Base-by-base conservation (phyloP, 192 early-diverging fungal genomes). In the Backusella macrospora region DNA sequence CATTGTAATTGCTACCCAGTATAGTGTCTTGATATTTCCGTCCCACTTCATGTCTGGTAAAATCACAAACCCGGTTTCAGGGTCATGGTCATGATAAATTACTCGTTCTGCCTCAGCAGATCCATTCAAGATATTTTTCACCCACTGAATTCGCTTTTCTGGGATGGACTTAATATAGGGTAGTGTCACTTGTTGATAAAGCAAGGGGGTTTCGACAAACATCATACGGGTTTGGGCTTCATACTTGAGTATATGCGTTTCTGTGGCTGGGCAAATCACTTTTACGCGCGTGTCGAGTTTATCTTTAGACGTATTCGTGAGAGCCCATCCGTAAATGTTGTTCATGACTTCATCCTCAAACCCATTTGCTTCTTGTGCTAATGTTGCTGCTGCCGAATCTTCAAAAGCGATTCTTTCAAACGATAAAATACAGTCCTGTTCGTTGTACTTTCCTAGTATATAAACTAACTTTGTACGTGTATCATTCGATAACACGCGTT, bases 1-100 rank as follows among this genome's bases (percentile, higher is more conserved):
- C 39, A 86, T 81, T 7, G 87, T 81, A 62, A 95, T 87, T 7
- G 84, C 91, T 8, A 89, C 76, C 18, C 92, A 80, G 72, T 95
- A 95, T 62, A 95, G 79, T 16, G 76, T 86, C 15, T 90, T 86
- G 5, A 86, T 45, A 8, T 84, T 88, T 5, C 79, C 65, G 71
- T 95, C 92, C 93, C 93, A 95, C 71, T 95, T 95, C 90, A 90
- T 88, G 66, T 95, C 93, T 2, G 93, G 93, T 26, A 93, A 74
- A 4, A 95, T 74, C 29, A 95, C 74, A 81, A 95, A 95, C 15
- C 93, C 93, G 15, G 68, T 82, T 44, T 85, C 80, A 3, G 82
- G 81, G 43, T 89, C 86, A 9, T 78, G 71, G 74, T 87, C 89
- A 29, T 87, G 87, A 49, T 85, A 84, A 15, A 95, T 52, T 39